Evolutionary conservation across 352 stramenopile genomes (phyloP).

Genomic region (Albugo candida): DNA sequence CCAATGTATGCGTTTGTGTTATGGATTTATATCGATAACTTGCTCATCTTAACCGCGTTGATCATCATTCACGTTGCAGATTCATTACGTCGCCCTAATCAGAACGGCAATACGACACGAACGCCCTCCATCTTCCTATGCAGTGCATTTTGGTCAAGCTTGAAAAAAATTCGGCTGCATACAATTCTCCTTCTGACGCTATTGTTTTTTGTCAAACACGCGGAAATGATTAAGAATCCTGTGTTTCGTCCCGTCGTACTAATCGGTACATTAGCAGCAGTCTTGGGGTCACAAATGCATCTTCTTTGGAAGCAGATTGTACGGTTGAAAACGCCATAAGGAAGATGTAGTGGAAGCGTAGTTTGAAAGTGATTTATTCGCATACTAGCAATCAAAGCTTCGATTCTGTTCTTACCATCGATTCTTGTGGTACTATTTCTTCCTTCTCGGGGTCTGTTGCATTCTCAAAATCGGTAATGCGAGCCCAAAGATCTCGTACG

Average conservation of each 20-base stretch:
- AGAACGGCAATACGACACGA: conserved; percentile 53
- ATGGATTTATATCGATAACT: conserved; percentile 38
- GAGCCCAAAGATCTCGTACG: conserved; percentile 48
- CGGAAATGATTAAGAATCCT: conserved; percentile 53
- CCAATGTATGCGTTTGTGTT: conserved; percentile 41
- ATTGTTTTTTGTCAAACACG: conserved; percentile 35
- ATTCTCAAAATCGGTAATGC: conserved; percentile 60
- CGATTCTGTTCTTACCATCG: too few relatives aligned
- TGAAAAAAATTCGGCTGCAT: conserved; percentile 21
- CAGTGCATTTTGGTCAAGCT: conserved; percentile 22
- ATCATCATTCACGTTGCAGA: conserved; percentile 45
- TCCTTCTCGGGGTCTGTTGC: conserved; percentile 59
- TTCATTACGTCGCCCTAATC: conserved; percentile 36
- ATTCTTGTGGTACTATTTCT: conserved; percentile 13
- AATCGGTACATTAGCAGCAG: conserved; percentile 17
- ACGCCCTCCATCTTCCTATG: conserved; percentile 27
- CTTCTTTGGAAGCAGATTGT: too few relatives aligned
- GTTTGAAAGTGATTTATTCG: too few relatives aligned
- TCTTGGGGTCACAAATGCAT: too few relatives aligned
- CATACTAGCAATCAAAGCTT: too few relatives aligned
- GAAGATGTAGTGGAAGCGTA: too few relatives aligned
- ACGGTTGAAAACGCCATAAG: too few relatives aligned
- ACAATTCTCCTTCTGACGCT: conserved; percentile 21
- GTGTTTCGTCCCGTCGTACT: conserved; percentile 50
- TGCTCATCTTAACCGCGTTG: conserved; percentile 36